phyloP scores from a whole-genome alignment of 305 asterid species.

The Fraxinus ornus region DNA sequence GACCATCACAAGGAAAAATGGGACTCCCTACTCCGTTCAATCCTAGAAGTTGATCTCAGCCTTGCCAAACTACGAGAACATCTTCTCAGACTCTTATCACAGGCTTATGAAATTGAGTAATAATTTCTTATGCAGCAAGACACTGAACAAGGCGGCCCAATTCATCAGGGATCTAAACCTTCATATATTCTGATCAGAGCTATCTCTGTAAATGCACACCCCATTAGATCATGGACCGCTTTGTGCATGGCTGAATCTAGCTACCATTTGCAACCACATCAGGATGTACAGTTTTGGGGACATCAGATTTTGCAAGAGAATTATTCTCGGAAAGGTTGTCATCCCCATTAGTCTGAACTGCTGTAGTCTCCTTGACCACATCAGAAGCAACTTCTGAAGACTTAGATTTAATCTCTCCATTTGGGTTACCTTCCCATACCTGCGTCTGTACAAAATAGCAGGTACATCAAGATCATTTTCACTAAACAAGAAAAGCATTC shows the following conservation, averaged over 20 bases:
- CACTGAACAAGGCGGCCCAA: slow-evolving; percentile 5
- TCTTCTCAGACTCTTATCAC: neutral
- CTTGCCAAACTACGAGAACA: neutral
- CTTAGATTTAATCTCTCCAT: neutral
- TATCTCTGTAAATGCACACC: neutral
- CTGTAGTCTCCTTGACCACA: slow-evolving; percentile 9
- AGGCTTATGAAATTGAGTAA: neutral
- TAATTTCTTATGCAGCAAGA: slow-evolving; percentile 1
- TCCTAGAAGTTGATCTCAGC: slow-evolving; percentile 11
- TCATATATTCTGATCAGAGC: neutral
- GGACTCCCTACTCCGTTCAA: neutral
- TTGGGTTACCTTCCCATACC: slow-evolving; percentile 24
- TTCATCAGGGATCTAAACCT: neutral
- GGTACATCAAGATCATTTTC: neutral
- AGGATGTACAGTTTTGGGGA: neutral
- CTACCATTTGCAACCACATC: slow-evolving; percentile 22
- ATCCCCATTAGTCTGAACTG: slow-evolving; percentile 6
- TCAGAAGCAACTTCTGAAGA: slow-evolving; percentile 14
- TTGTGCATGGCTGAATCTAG: slow-evolving; percentile 16
- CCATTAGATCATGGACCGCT: slow-evolving; percentile 18
- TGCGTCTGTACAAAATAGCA: neutral
- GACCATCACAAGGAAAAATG: slow-evolving; percentile 15
- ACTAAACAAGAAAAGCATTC: neutral
- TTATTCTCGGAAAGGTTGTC: slow-evolving; percentile 10
- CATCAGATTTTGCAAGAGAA: slow-evolving; percentile 4